These are phyloP conservation scores for Aureococcus anophagefferens DNA, from an alignment of 108 stramenopile species.

Conservation along the genomic window DNA sequence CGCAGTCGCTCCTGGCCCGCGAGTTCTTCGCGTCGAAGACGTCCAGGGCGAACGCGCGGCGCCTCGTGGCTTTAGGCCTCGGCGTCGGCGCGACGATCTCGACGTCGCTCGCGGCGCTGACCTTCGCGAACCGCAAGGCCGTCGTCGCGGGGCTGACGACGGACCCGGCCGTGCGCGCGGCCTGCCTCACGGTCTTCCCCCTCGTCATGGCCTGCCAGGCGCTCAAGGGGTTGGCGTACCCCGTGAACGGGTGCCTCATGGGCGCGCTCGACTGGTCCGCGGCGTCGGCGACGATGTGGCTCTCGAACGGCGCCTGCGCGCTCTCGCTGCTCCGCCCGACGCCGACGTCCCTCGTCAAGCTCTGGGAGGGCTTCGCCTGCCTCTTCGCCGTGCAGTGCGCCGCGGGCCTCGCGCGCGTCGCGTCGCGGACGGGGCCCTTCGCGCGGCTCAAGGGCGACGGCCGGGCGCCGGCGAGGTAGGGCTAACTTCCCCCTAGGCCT, in stretches of 20 bases:
- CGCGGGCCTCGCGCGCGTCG: too few relatives aligned
- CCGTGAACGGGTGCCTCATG: conserved; percentile 82
- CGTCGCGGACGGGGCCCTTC: too few relatives aligned
- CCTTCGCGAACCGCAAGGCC: conserved; percentile 54
- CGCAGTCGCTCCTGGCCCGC: conserved; percentile 68
- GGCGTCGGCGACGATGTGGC: conserved; percentile 75
- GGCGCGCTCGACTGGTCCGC: conserved; percentile 84
- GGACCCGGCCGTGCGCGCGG: conserved; percentile 55
- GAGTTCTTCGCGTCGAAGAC: conserved; percentile 55
- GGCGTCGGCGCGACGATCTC: conserved; percentile 57
- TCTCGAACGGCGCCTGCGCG: conserved; percentile 59
- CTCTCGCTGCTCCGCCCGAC: too few relatives aligned
- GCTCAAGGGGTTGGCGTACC: conserved; percentile 77
- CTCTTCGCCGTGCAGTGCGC: too few relatives aligned
- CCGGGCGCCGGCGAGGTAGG: too few relatives aligned
- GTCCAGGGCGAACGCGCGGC: conserved; percentile 6
- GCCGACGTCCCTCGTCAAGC: too few relatives aligned
- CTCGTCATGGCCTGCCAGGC: conserved; percentile 50
- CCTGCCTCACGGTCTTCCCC: conserved; percentile 55
- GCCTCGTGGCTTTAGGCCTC: conserved; percentile 3
- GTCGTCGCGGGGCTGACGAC: conserved; percentile 70
- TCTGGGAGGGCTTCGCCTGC: too few relatives aligned
- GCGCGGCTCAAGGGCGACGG: too few relatives aligned
- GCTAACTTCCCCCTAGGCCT: too few relatives aligned
- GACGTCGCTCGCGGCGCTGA: conserved; percentile 48